Evolutionary conservation across 2,329 filamentous ascomycete species (phyloP).

Genomic region (Metarhizium robertsii): DNA sequence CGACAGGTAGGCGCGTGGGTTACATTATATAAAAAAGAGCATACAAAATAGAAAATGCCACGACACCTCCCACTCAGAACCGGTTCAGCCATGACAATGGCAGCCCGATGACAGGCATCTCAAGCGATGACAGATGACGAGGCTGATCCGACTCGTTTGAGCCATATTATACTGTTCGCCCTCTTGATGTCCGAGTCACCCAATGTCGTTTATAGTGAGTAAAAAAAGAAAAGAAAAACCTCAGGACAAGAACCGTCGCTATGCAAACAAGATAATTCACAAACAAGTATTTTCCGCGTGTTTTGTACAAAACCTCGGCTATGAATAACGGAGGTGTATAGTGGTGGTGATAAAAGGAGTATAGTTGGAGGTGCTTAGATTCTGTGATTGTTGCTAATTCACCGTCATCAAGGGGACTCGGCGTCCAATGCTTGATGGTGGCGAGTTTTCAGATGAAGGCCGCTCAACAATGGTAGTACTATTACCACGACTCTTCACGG

Average conservation of each 20-base stretch:
- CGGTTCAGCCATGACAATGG: neutral
- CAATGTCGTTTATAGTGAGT: conserved; percentile 6
- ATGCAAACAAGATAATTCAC: conserved; percentile 25
- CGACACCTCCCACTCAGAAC: neutral
- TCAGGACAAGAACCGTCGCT: conserved; percentile 22
- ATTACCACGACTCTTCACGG: conserved; percentile 40
- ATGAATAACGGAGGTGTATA: neutral
- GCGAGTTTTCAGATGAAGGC: conserved; percentile 42
- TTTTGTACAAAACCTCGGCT: conserved; percentile 15
- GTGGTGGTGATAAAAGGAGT: neutral
- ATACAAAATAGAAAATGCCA: conserved; percentile 4
- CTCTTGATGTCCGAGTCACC: neutral
- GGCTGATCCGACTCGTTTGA: neutral
- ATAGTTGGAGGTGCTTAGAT: neutral
- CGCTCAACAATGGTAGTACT: conserved; percentile 41
- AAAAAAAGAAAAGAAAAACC: conserved; percentile 8
- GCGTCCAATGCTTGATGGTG: conserved; percentile 38
- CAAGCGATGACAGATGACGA: neutral
- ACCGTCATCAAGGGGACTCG: conserved; percentile 60
- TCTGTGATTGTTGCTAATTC: conserved; percentile 24
- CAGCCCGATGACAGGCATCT: neutral
- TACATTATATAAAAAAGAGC: neutral
- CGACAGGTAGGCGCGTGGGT: neutral
- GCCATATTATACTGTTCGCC: neutral
- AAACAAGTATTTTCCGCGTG: conserved; percentile 13